Conservation (phyloP, 495 filamentous ascomycete species). For the Niebla homalea region DNA sequence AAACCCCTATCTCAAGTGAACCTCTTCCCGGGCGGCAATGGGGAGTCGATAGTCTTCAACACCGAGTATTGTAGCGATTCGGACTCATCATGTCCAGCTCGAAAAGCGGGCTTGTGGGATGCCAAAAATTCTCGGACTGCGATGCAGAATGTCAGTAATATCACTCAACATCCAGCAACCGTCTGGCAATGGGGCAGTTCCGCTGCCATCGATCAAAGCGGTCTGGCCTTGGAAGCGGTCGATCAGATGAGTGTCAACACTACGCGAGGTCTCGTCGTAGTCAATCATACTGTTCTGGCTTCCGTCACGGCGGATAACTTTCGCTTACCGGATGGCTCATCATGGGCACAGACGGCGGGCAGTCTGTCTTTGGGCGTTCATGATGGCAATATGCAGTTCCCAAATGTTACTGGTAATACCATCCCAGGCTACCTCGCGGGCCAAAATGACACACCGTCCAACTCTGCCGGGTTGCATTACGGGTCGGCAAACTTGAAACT, state of each 20-base stretch:
- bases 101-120: slow-evolving; percentile 3
- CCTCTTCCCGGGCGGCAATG: slow-evolving; percentile 8
- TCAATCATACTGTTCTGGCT: slow-evolving; percentile 1
- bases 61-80: background rate
- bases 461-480: slow-evolving; percentile 41
- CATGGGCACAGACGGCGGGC: slow-evolving; percentile 4
- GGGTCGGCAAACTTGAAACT: slow-evolving; percentile 31
- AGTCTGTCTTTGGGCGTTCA: slow-evolving; percentile 4
- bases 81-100: background rate
- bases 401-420: background rate
- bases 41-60: background rate
- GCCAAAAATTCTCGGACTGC: background rate
- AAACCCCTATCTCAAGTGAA: background rate
- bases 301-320: background rate
- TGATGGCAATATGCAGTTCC: background rate
- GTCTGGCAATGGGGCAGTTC: slow-evolving; percentile 2
- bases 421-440: background rate
- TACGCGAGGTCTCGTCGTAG: background rate
- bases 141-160: background rate
- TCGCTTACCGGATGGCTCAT: slow-evolving; percentile 2
- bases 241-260: slow-evolving; percentile 2
- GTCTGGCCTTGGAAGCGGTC: background rate
- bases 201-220: background rate
- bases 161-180: background rate
- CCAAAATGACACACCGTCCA: slow-evolving; percentile 25